A percentile compares a stretch with the other conserved stretches of the same genome.
These are phyloP conservation scores for Boletus huronensis DNA, from an alignment of 768 basidiomycete species.

Conservation along the genomic window DNA sequence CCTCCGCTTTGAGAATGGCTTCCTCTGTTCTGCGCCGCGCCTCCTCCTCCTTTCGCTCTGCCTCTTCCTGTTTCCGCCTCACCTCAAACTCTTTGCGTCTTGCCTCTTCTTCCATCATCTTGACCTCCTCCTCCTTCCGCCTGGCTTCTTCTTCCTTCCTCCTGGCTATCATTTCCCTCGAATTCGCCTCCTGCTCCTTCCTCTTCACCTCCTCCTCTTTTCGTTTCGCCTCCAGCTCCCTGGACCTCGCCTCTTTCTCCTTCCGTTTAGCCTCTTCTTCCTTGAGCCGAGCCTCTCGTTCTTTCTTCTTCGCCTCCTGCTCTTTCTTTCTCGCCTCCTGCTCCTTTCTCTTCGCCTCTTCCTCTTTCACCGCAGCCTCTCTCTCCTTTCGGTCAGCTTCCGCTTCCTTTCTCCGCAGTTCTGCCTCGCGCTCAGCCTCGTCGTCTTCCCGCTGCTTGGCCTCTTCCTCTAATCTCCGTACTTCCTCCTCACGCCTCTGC, in stretches of 20 bases:
- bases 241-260: constrained; percentile 24
- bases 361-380: constrained; percentile 26
- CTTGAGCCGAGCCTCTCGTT: constrained; percentile 15
- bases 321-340: constrained; percentile 30
- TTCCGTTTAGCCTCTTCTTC: constrained; percentile 30
- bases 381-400: constrained; percentile 30
- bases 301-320: constrained; percentile 18
- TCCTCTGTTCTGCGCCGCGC: constrained; percentile 28
- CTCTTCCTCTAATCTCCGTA: constrained; percentile 24
- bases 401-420: constrained; percentile 32
- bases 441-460: constrained; percentile 26
- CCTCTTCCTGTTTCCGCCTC: constrained; percentile 30
- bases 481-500: constrained; percentile 30
- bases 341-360: constrained; percentile 21
- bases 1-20: constrained; percentile 21
- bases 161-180: constrained; percentile 26
- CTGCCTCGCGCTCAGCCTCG: constrained; percentile 25
- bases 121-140: constrained; percentile 28
- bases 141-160: constrained; percentile 29
- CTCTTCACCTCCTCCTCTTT: constrained; percentile 20
- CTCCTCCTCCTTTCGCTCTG: constrained; percentile 30
- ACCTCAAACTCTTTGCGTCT: constrained; percentile 30
- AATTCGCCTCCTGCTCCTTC: constrained; percentile 29
- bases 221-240: constrained; percentile 20
- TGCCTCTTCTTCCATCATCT: constrained; percentile 22